Evolutionary conservation across 2,329 filamentous ascomycete genomes (phyloP), one percentile per base, ranked within the genome.

Genomic region (Ophiostoma sp.): DNA sequence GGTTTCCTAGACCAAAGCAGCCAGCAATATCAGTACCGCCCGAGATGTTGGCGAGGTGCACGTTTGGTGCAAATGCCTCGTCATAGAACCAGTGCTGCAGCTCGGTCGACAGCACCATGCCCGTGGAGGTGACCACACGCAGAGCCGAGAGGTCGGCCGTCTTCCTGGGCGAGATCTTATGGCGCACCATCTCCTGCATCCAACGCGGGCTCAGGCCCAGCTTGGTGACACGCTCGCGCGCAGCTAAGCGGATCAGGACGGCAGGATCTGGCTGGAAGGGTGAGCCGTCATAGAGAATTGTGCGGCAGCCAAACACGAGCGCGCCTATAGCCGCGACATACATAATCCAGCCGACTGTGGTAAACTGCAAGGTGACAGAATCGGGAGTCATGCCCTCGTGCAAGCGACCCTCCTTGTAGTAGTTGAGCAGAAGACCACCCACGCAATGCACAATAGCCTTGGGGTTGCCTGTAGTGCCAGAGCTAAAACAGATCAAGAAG

Each of bases 261-360:
- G 79, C 82, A 1, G 86, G 79, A 70, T 91, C 86, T 0, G 92
- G 92, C 63, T 87, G 78, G 76, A 96, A 92, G 0, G 92, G 92
- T 8, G 88, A 92, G 3, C 92, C 92, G 75, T 96, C 92, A 75
- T 96, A 96, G n/a, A 94, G 80, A 1, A 96, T 77, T 1, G 84
- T 80, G 5, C 85, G 82, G 0, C 82, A 81, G 7, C 91, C 90
- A 52, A 82, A 78, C 0, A 89, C 73, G 7, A 94, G 80, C 4
- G 82, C 80, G 27, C 82, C 80, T 0, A 91, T 80, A 49, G 83
- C 84, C 2, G 81, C 78, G 8, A 93, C 79, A 75, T 94, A 95
- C 92, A 96, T 96, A 78, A 96, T 95, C 92, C 92, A 96, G 0
- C 90, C 89, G 0, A 89, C 92, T 0, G 87, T 89, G 0, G 87